phyloP scores from a whole-genome alignment of 352 stramenopile genomes.

The Thraustochytrium sp. region DNA sequence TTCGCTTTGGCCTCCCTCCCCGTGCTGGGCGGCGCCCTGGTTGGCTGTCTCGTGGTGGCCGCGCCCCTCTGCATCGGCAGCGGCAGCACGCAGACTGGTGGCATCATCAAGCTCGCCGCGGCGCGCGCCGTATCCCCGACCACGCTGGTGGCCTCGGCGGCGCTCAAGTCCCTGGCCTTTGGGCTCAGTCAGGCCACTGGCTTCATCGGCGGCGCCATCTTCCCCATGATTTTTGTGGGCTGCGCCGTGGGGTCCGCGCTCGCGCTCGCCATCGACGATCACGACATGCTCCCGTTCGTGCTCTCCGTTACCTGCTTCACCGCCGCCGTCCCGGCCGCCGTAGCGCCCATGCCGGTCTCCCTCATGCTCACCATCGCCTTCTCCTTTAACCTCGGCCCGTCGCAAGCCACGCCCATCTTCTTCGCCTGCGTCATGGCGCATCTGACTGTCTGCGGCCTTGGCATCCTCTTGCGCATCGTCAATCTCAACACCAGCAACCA shows the following conservation, averaged over 20 bases:
- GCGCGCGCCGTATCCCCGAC: background rate
- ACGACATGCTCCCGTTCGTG: background rate
- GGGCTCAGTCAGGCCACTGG: constrained; percentile 34
- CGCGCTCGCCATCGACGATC: constrained; percentile 3
- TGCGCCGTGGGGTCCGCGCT: background rate
- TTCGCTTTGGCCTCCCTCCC: background rate
- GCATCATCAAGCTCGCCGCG: constrained; percentile 23
- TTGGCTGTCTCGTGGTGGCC: constrained; percentile 32
- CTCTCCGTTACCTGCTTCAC: constrained; percentile 46
- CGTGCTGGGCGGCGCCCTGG: background rate
- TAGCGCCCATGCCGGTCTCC: constrained; percentile 37
- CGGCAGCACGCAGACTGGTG: constrained; percentile 19
- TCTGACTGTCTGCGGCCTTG: background rate
- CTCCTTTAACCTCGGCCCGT: constrained; percentile 41
- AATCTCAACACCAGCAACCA: too few species aligned
- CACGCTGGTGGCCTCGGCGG: background rate
- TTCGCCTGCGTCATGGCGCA: constrained; percentile 10
- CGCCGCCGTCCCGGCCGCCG: constrained; percentile 26
- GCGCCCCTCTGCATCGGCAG: constrained; percentile 32
- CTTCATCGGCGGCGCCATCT: constrained; percentile 47
- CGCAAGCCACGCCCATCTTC: constrained; percentile 45
- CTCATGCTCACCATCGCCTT: constrained; percentile 44
- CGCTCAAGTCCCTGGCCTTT: constrained; percentile 43
- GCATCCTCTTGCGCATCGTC: too few species aligned
- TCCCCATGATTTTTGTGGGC: constrained; percentile 46